Evolutionary conservation across 306 rosid species (phyloP).

Genomic region (Rosa persica): DNA sequence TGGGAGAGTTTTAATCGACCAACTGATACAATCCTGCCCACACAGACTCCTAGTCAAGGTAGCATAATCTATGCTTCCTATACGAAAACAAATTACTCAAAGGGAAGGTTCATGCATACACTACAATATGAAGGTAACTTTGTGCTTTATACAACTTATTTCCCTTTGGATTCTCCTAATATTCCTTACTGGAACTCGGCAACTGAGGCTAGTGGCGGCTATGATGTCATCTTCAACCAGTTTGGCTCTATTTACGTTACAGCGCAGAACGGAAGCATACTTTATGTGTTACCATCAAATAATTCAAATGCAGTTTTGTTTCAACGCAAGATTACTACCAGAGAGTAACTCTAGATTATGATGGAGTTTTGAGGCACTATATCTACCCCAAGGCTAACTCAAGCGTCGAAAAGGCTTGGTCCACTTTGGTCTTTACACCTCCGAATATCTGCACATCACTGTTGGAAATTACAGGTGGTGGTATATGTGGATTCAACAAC

Average conservation of each 20-base stretch:
- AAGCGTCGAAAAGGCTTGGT: constrained; percentile 1
- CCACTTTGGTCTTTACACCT: neutral
- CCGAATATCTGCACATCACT: constrained; percentile 12
- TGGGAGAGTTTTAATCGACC: constrained; percentile 55
- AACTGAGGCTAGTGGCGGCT: constrained; percentile 5
- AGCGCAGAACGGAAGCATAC: constrained; percentile 10
- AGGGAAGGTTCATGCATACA: constrained; percentile 43
- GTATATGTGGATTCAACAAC: constrained; percentile 42
- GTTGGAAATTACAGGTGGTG: neutral
- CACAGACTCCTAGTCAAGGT: constrained; percentile 18
- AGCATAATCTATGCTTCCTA: constrained; percentile 25
- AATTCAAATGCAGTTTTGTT: neutral
- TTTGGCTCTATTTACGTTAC: constrained; percentile 36
- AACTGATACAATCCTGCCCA: constrained; percentile 58
- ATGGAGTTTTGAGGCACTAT: constrained; percentile 29
- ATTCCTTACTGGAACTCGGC: neutral
- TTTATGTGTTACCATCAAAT: neutral
- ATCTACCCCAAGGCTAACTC: constrained; percentile 6
- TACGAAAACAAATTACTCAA: constrained; percentile 32
- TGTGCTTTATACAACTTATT: constrained; percentile 30
- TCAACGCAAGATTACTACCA: constrained; percentile 29
- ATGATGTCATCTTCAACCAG: constrained; percentile 35
- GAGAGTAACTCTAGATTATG: constrained; percentile 52
- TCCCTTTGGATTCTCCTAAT: constrained; percentile 28
- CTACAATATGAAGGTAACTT: constrained; percentile 14